Conservation (phyloP, 1,284 basidiomycete species). For the Microbotryum saponariae region DNA sequence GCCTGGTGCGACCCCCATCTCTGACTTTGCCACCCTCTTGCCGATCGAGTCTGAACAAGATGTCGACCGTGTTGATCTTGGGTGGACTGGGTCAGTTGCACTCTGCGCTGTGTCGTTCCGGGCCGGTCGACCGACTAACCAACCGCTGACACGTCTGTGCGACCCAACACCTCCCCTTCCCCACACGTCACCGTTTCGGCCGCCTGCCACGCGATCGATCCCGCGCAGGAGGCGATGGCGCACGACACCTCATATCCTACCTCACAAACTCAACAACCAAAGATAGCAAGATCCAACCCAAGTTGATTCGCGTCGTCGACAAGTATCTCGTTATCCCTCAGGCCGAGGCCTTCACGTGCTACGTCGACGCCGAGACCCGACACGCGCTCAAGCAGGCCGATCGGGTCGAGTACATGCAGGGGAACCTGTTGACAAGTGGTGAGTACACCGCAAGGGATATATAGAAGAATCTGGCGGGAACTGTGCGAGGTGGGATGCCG, state of each 20-base stretch:
- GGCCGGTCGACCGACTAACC: no score
- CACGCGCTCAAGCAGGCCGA: conserved; percentile 7
- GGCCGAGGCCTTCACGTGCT: conserved; percentile 12
- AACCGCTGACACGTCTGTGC: no score
- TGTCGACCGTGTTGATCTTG: conserved; percentile 15
- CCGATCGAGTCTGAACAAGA: background rate
- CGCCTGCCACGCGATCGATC: background rate
- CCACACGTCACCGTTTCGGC: no score
- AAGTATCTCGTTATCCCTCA: conserved; percentile 17
- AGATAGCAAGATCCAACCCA: background rate
- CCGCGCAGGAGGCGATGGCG: conserved; percentile 10
- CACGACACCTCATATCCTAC: conserved; percentile 22
- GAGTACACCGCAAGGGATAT: background rate
- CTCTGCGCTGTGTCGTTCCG: no score
- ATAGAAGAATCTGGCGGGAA: no score
- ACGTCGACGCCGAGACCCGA: conserved; percentile 5
- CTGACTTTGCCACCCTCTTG: background rate
- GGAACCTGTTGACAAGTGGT: conserved; percentile 17
- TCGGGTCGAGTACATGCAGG: conserved; percentile 20
- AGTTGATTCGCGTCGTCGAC: conserved; percentile 26
- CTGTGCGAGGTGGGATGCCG: no score
- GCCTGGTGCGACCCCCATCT: background rate
- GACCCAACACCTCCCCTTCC: no score
- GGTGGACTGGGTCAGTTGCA: conserved; percentile 16
- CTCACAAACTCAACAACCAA: conserved; percentile 5